Conservation (phyloP, 192 early-diverging fungal genomes). For the Powellomyces hirtus region DNA sequence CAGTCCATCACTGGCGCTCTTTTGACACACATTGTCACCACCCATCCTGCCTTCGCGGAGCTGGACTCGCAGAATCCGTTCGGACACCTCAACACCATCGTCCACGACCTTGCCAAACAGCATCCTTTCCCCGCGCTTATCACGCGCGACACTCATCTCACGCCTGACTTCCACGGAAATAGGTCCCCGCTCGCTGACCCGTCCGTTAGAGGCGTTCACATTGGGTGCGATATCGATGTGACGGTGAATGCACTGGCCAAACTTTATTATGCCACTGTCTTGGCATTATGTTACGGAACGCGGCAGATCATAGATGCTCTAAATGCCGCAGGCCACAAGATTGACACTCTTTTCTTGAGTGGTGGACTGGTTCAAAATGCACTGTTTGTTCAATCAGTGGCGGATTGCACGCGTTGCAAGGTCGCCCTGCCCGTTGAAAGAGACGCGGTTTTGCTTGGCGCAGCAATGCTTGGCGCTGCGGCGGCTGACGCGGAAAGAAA, state of each 20-base stretch:
- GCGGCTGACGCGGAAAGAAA: slow-evolving; percentile 34
- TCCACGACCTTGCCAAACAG: slow-evolving; percentile 30
- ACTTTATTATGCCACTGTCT: slow-evolving; percentile 57
- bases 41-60: slow-evolving; percentile 52
- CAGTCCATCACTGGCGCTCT: slow-evolving; percentile 71
- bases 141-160: slow-evolving; percentile 52
- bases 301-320: slow-evolving; percentile 59
- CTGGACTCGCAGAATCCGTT: slow-evolving; percentile 19
- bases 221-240: slow-evolving; percentile 40
- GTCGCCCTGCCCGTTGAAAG: slow-evolving; percentile 56
- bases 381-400: slow-evolving; percentile 59
- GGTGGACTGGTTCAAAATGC: slow-evolving; percentile 66
- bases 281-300: slow-evolving; percentile 65
- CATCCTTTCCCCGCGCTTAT: slow-evolving; percentile 15
- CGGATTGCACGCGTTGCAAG: slow-evolving; percentile 52
- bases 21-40: slow-evolving; percentile 58
- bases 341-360: slow-evolving; percentile 60
- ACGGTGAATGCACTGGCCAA: slow-evolving; percentile 47
- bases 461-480: slow-evolving; percentile 63
- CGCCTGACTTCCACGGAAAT: slow-evolving; percentile 79
- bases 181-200: slow-evolving; percentile 70
- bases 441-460: slow-evolving; percentile 66
- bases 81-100: slow-evolving; percentile 47
- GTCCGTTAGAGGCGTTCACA: slow-evolving; percentile 53
- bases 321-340: slow-evolving; percentile 45